Base-by-base conservation (phyloP, 2,329 filamentous ascomycete species). In the Acephala macrosclerotiorum region DNA sequence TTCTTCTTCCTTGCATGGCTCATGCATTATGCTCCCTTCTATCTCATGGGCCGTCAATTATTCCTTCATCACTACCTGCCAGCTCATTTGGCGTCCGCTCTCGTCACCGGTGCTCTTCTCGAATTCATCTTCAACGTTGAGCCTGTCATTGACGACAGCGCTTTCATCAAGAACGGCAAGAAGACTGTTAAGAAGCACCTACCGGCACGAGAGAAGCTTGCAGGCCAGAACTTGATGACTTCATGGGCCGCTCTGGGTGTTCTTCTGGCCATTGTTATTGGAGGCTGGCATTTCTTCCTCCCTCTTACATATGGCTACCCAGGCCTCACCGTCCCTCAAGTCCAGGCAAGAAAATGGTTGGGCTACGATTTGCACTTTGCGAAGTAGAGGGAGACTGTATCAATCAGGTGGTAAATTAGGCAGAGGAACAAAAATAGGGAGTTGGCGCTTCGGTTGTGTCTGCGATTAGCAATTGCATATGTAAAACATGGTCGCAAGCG, bases 1-100 rank as follows among this genome's bases (percentile, higher is more conserved):
- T 99, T 99, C 87, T 96, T 99, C 84, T 98, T 97, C 88, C 87
- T 99, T 64, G 93, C 94, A 63, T 99, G 96, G 96, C 94, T 93
- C 16, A 95, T 94, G 1, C 96, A 99, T 79, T 99, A 97, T 83
- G 89, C 97, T 79, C 95, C 95, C 60, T 99, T 99, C 84, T 99
- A 89, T 82, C 88, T 97, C 70, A 99, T 99, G 95, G 95, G 95
- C 64, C 94, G 95, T 74, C 95, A 99, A 79, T 89, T 97, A 70
- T 99, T 99, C 89, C 81, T 99, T 72, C 96, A 99, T 79, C 96
- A 99, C 80, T 99, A 99, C 77, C 87, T 99, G 3, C 96, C 96
- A 0, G 93, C 96, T 0, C 96, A 99, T 77, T 85, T 99, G 12
- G 95, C 96, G 0, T 97, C 94, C 7, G 89, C 89, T 33, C 86